Percentiles rank a stretch among this genome's conserved stretches.
phyloP scores from a whole-genome alignment of 164 flowering plant genomes.

The Houttuynia cordata region DNA sequence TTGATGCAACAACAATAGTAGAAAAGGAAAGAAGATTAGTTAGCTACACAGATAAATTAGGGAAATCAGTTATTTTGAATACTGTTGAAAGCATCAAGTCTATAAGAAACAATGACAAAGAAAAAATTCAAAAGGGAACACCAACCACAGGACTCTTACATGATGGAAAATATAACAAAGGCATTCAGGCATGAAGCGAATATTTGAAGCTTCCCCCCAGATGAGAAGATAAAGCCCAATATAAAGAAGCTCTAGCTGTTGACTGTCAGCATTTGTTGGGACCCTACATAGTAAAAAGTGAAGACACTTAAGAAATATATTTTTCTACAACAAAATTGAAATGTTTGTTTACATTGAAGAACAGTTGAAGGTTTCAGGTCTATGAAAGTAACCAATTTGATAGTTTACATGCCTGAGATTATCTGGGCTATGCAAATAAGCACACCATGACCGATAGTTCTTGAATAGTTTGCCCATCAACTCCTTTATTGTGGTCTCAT shows the following conservation, averaged over 20 bases:
- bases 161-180: conserved; percentile 89
- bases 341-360: not conserved
- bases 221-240: conserved; percentile 93
- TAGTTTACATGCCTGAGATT: conserved; percentile 41
- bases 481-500: conserved; percentile 29
- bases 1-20: conserved; percentile 2
- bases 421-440: conserved; percentile 50
- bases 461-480: conserved; percentile 61
- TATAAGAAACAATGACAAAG: not conserved
- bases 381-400: not conserved
- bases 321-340: not conserved
- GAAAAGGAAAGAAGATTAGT: not conserved
- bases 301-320: conserved; percentile 1
- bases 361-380: not conserved
- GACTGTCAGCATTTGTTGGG: conserved; percentile 33
- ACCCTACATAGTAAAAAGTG: conserved; percentile 21
- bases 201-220: conserved; percentile 99
- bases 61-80: not conserved
- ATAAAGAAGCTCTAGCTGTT: conserved; percentile 72
- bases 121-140: not conserved
- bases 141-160: conserved; percentile 31
- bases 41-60: not conserved
- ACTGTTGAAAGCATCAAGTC: not conserved
- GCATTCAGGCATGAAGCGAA: conserved; percentile 99
- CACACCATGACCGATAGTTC: conserved; percentile 85